Conservation (phyloP, 2,329 filamentous ascomycete genomes). For the Aspergillus aculeatus region DNA sequence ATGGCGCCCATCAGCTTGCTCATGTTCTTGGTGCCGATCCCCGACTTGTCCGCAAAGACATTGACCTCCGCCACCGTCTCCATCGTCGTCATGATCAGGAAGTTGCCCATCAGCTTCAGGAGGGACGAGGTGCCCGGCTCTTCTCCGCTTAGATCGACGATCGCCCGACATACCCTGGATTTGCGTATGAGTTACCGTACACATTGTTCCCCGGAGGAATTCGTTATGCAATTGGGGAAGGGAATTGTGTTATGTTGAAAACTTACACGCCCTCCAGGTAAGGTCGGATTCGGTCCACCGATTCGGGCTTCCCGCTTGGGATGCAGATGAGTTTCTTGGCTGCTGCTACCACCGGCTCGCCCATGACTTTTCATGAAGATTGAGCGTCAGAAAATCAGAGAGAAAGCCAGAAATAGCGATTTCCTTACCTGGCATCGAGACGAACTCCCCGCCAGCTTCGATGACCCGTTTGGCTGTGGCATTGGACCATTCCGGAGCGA, state of each 20-base stretch:
- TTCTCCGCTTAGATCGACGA: conserved; percentile 7
- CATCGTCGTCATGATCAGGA: conserved; percentile 5
- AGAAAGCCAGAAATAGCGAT: not conserved
- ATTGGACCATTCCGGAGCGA: not conserved
- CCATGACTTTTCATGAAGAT: not conserved
- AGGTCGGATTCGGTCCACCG: conserved; percentile 3
- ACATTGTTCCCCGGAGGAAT: not conserved
- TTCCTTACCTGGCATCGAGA: conserved; percentile 2
- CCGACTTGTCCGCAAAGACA: conserved; percentile 8
- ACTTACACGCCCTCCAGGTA: conserved; percentile 6
- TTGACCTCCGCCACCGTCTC: conserved; percentile 6
- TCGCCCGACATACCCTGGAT: not conserved
- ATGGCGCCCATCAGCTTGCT: conserved; percentile 3
- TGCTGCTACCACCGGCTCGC: not conserved
- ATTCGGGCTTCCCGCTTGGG: not conserved
- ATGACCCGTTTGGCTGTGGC: not conserved
- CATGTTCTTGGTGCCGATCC: conserved; percentile 5
- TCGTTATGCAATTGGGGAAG: not conserved
- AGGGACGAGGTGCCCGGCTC: not conserved
- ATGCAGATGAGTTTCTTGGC: conserved; percentile 2
- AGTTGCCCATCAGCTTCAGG: conserved; percentile 7
- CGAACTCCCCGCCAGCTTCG: conserved; percentile 4
- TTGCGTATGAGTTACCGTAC: not conserved
- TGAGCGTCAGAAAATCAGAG: not conserved
- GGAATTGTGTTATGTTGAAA: not conserved